Evolutionary conservation across 2,329 filamentous ascomycete genomes (phyloP), one percentile per base, ranked within the genome.

Genomic region (Cladosporium colombiae): DNA sequence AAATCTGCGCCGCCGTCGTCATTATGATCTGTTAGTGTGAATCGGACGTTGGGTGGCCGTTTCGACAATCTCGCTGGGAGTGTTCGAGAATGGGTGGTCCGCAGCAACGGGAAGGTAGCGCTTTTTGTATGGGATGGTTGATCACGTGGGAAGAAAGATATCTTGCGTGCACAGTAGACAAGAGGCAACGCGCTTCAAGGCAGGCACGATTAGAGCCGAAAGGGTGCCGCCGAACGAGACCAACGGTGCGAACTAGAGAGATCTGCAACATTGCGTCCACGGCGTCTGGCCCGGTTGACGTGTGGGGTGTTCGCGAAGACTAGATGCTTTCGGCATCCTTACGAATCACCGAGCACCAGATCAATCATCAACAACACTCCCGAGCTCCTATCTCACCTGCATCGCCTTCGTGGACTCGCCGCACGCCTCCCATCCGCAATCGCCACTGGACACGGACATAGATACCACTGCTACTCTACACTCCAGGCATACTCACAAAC

Each of bases 251-350:
- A 46, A 29, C 31, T 29, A 59, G 23, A 18, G 23, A 18, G 56
- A 59, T 59, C 56, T 59, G 56, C 56, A 35, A 21, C 35, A 59
- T 59, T 59, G 29, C 56, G 56, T 44, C 35, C 35, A 59, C 46
- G 44, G 29, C 56, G 56, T 44, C 35, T 59, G 56, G 56, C 18
- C 35, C 25, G 52, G 18, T 31, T 55, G 31, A 31, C 14, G 27
- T 55, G 52, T 55, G 52, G 52, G 52, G 52, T 33, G 37, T 55
- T 55, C 52, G 40, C 40, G 40, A 29, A 55, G 25, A 23, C 52
- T 55, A 55, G 52, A 46, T 46, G 40, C 52, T 31, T 55, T 55
- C 52, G 52, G 52, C 52, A 55, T 55, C 52, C 27, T 55, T 55
- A 31, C 52, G 52, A 55, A 55, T 55, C 52, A 55, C 52, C 52